Conservation (phyloP, 1,139 yeast species). For the Waltiozyma sp. region DNA sequence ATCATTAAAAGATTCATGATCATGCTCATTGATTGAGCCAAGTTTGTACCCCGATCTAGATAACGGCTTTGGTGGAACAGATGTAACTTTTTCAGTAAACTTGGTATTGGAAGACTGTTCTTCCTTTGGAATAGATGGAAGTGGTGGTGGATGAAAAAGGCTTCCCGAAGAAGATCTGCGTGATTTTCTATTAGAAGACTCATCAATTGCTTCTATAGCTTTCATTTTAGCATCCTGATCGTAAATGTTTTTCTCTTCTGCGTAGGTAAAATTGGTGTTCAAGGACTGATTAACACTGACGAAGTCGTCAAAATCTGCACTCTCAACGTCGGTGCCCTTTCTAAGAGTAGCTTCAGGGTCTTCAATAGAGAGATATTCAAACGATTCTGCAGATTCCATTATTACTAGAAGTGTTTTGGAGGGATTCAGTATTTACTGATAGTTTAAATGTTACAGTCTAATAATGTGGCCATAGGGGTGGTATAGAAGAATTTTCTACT, state of each 20-base stretch:
- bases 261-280: constrained; percentile 51
- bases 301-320: constrained; percentile 10
- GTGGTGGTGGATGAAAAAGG: constrained; percentile 25
- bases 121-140: constrained; percentile 16
- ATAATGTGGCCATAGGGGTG: no score
- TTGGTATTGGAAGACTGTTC: neutral
- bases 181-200: constrained; percentile 9
- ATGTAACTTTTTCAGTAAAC: neutral
- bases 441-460: no score
- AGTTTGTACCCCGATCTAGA: constrained; percentile 26
- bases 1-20: constrained; percentile 50
- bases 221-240: constrained; percentile 63
- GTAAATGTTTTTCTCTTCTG: constrained; percentile 55
- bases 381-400: neutral
- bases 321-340: neutral
- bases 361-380: neutral
- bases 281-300: constrained; percentile 13
- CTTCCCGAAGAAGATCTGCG: constrained; percentile 26
- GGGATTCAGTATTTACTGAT: no score
- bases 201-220: constrained; percentile 40
- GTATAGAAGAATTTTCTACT: no score
- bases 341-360: neutral
- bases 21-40: constrained; percentile 52
- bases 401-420: neutral
- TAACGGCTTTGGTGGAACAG: constrained; percentile 10